Evolutionary conservation across 768 basidiomycete genomes (phyloP), one percentile per base, ranked within the genome.

Genomic region (Mycena venus): DNA sequence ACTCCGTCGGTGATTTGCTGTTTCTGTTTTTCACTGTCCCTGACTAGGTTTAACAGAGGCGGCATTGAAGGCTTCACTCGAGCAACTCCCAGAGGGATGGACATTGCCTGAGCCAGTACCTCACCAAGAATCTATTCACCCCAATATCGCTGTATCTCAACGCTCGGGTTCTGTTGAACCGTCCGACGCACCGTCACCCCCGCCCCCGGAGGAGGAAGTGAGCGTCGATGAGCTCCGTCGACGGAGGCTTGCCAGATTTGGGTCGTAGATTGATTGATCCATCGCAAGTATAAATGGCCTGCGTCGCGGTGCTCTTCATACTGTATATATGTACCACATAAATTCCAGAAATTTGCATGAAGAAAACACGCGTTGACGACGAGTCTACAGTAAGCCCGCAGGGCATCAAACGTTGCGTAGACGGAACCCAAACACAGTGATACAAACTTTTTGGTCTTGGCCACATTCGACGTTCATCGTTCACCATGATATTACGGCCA

Each of bases 51-150:
- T 59, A 15, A 2, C 49, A 76, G 75, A 97, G 83, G 96, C 96
- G 14, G 96, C 96, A 6, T 86, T 98, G 59, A 92, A 86, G 79
- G 96, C 95, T 3, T 96, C 96, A 42, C 85, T 97, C 74, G 93
- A 94, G 79, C 85, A 85, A 49, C 81, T 91, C 25, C 92, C 94
- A 1, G 82, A 83, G 47, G 92, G 87, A 34, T 92, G 87, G 83
- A 76, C 82, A 31, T 77, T 86, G 6, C 86, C 86, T 38, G 80
- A 83, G 31, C 56, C 74, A 32, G 66, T 73, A 67, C 49, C 62
- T 32, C 47, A 47, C 12, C 61, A 68, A 9, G 70, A 32, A 17
- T 31, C 59, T 10, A 1, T 27, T 38, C n/a, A 63, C 19, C 75
- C 78, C 23, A 23, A 23, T 42, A 31, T 60, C 17, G 19, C 58